phyloP scores from a whole-genome alignment of 106 monocot species.

The Alisma plantagoaquatica region DNA sequence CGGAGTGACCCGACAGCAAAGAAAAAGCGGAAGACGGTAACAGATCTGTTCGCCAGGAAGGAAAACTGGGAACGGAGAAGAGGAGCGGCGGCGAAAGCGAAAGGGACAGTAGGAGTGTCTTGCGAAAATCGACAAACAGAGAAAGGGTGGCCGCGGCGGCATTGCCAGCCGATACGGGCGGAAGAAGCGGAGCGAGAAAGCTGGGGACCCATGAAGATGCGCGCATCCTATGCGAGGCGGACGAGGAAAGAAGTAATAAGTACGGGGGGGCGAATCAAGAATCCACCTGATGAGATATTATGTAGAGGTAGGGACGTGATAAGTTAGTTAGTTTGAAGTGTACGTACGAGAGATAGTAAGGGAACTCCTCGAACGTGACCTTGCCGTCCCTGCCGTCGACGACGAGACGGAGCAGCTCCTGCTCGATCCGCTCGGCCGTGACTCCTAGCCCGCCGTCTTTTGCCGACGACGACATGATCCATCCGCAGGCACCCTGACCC shows the following conservation, averaged over 20 bases:
- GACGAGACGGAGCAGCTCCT: conserved; percentile 41
- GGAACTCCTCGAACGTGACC: conserved; percentile 69
- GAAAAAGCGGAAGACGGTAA: too few species aligned
- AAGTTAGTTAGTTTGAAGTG: too few species aligned
- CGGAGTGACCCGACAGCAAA: too few species aligned
- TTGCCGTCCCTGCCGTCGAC: conserved; percentile 46
- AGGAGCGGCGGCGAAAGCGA: too few species aligned
- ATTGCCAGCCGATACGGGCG: too few species aligned
- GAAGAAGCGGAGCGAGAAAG: too few species aligned
- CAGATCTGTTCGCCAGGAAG: too few species aligned
- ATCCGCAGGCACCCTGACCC: conserved; percentile 16
- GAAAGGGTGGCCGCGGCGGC: too few species aligned
- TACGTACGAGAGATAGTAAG: conserved; percentile 56
- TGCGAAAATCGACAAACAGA: too few species aligned
- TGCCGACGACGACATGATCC: conserved; percentile 1
- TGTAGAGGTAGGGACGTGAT: not conserved
- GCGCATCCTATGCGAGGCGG: not conserved
- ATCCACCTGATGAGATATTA: not conserved
- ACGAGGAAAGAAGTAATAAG: not conserved
- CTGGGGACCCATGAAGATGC: too few species aligned
- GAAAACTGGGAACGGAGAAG: too few species aligned
- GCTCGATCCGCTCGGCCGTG: conserved; percentile 32
- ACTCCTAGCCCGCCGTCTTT: not conserved
- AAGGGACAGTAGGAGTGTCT: too few species aligned
- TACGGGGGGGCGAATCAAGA: not conserved